phyloP scores from a whole-genome alignment of 2,329 filamentous ascomycete genomes.

The Alternaria arborescens region DNA sequence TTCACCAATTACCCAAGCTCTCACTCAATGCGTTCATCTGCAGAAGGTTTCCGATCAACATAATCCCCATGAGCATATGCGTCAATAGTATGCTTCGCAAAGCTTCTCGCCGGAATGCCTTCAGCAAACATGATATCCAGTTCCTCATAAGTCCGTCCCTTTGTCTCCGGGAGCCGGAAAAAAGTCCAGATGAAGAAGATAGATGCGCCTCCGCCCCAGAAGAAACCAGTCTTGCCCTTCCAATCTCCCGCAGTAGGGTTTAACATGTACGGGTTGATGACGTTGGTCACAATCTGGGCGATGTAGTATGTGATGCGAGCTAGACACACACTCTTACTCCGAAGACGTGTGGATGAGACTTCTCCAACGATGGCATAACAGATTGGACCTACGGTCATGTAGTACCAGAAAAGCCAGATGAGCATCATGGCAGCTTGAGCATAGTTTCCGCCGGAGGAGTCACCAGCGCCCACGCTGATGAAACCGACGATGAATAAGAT shows the following conservation, averaged over 20 bases:
- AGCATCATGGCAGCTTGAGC: constrained; percentile 33
- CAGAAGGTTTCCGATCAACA: background rate
- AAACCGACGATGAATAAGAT: constrained; percentile 81
- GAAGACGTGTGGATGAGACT: constrained; percentile 78
- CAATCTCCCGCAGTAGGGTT: constrained; percentile 74
- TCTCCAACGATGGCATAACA: constrained; percentile 87
- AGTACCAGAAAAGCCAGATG: constrained; percentile 70
- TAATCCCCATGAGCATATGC: constrained; percentile 28
- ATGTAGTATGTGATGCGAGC: constrained; percentile 77
- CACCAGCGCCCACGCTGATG: constrained; percentile 51
- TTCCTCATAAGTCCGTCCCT: constrained; percentile 80
- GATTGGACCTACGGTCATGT: constrained; percentile 84
- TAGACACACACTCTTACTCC: constrained; percentile 87
- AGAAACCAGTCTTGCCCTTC: constrained; percentile 80
- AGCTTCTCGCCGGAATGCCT: constrained; percentile 27
- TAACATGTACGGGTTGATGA: constrained; percentile 70
- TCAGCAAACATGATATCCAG: constrained; percentile 80
- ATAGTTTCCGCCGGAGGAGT: constrained; percentile 54
- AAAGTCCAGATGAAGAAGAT: constrained; percentile 77
- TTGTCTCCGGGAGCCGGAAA: constrained; percentile 79
- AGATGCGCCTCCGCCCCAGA: constrained; percentile 80
- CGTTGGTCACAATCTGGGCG: constrained; percentile 71
- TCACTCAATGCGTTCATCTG: background rate
- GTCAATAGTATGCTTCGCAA: constrained; percentile 10
- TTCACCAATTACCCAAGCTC: background rate